Evolutionary conservation across 495 filamentous ascomycete species (phyloP).

Genomic region (Hypoxylon fragiforme): DNA sequence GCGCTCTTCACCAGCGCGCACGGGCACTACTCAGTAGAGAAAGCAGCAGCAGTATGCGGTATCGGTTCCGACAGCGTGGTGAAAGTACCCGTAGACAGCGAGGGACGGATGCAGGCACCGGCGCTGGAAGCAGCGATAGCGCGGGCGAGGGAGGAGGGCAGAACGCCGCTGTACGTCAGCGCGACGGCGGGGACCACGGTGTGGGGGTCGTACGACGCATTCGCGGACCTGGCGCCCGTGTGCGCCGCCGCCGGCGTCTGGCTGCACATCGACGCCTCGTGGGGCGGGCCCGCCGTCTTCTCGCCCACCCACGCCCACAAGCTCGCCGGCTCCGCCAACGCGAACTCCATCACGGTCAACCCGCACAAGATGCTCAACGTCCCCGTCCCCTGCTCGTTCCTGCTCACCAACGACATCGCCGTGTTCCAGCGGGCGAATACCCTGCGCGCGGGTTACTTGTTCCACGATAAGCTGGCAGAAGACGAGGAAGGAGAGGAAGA

Average conservation of each 20-base stretch:
- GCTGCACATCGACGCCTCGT: constrained; percentile 89
- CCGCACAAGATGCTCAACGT: constrained; percentile 97
- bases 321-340: constrained; percentile 69
- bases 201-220: constrained; percentile 84
- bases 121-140: constrained; percentile 65
- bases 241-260: constrained; percentile 75
- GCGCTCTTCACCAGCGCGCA: constrained; percentile 87
- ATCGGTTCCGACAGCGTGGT: constrained; percentile 75
- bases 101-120: constrained; percentile 69
- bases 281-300: constrained; percentile 88
- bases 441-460: constrained; percentile 84
- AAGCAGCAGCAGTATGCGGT: constrained; percentile 84
- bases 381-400: constrained; percentile 87
- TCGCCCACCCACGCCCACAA: constrained; percentile 64
- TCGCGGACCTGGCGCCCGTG: constrained; percentile 69
- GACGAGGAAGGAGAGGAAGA: constrained; percentile 47
- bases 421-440: constrained; percentile 82
- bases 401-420: constrained; percentile 73
- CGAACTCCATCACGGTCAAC: constrained; percentile 81
- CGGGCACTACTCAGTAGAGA: constrained; percentile 93
- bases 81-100: constrained; percentile 70
- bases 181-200: constrained; percentile 95
- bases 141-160: constrained; percentile 61
- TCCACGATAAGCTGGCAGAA: constrained; percentile 63
- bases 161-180: constrained; percentile 92